These are phyloP conservation scores for Fusarium mundagurra DNA, from an alignment of 2,329 filamentous ascomycete species.

Conservation along the genomic window DNA sequence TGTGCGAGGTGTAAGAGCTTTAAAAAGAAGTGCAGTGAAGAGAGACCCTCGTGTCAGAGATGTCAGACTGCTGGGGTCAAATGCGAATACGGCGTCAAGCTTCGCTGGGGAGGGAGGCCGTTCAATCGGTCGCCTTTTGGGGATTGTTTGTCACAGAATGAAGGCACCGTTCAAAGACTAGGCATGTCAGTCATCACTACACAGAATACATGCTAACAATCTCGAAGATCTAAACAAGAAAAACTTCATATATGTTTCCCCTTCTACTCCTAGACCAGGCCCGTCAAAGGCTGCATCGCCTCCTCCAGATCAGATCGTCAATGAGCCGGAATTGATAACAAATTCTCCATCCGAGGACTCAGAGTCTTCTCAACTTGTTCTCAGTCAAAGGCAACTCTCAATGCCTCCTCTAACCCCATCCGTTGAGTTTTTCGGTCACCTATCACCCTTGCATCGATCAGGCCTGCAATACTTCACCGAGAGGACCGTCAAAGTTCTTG, in stretches of 20 bases:
- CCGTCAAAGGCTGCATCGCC: not conserved
- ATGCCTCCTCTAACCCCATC: slow-evolving; percentile 4
- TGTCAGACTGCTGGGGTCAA: slow-evolving; percentile 21
- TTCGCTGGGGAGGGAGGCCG: slow-evolving; percentile 30
- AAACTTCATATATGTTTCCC: slow-evolving; percentile 34
- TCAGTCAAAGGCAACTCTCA: not conserved
- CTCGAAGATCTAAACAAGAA: slow-evolving; percentile 23
- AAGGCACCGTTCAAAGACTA: slow-evolving; percentile 25
- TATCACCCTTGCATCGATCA: slow-evolving; percentile 29
- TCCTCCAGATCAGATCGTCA: not conserved
- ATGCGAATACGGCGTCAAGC: slow-evolving; percentile 33
- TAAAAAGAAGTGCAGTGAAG: slow-evolving; percentile 36
- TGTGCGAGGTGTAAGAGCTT: slow-evolving; percentile 35
- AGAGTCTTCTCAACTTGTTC: not conserved
- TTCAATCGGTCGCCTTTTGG: slow-evolving; percentile 31
- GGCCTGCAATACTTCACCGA: slow-evolving; percentile 35
- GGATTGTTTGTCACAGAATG: slow-evolving; percentile 26
- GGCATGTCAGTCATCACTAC: not conserved
- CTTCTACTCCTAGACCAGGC: slow-evolving; percentile 7
- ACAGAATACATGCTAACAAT: not conserved
- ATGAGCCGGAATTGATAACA: not conserved
- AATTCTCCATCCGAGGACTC: not conserved
- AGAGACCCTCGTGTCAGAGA: slow-evolving; percentile 25
- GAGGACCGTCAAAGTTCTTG: slow-evolving; percentile 26
- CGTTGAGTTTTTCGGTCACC: slow-evolving; percentile 23